phyloP scores from a whole-genome alignment of 208 protist species.

The Entamoeba histolytica region DNA sequence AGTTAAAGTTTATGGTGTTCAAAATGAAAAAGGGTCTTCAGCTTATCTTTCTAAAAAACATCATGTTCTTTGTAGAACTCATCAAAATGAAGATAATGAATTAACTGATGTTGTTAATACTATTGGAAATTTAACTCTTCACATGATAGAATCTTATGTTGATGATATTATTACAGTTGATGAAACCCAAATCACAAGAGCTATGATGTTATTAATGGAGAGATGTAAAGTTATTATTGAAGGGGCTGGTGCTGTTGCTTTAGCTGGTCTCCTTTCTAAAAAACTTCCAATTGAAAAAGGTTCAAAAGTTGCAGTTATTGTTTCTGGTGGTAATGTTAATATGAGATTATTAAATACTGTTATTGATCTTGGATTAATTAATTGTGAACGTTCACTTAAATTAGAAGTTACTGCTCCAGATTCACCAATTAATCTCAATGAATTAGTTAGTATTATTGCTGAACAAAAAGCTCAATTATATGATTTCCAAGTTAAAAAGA shows the following conservation, averaged over 20 bases:
- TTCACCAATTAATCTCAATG: not conserved
- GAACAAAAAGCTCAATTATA: not conserved
- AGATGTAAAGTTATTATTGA: slow-evolving; percentile 1
- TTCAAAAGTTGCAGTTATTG: not conserved
- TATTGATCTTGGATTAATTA: not conserved
- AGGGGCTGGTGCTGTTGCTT: not conserved
- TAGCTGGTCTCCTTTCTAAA: not conserved
- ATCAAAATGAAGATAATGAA: not conserved
- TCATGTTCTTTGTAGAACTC: not conserved
- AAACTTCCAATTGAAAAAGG: not conserved
- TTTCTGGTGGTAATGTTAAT: not conserved
- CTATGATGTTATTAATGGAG: not conserved
- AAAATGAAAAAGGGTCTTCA: not conserved
- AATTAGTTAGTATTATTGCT: not conserved
- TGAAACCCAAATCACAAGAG: not conserved
- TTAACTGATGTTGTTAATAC: not conserved
- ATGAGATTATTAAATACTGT: not conserved
- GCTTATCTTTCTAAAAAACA: not conserved
- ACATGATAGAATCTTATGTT: not conserved
- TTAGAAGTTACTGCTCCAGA: not conserved
- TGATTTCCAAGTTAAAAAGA: not conserved
- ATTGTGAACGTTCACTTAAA: not conserved
- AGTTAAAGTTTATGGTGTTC: slow-evolving; percentile 1
- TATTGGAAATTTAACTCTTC: not conserved
- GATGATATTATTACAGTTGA: slow-evolving; percentile 2